Percentiles rank a stretch among this genome's conserved stretches.
Conservation (phyloP, 331 rosid genomes). For the Pyracantha coccinea region DNA sequence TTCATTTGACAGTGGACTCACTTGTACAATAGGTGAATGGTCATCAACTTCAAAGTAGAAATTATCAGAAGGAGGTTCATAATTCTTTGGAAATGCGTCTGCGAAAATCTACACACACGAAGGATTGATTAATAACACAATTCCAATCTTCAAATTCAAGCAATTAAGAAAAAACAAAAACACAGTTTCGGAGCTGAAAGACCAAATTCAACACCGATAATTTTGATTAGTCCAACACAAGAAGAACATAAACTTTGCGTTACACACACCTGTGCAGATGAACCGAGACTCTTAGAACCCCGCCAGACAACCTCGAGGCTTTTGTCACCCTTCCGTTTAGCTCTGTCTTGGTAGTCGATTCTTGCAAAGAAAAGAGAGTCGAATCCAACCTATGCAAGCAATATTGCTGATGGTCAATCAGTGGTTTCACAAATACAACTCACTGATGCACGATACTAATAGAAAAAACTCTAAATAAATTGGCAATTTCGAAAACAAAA, state of each 20-base stretch:
- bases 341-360: constrained; percentile 72
- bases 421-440: not conserved
- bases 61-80: constrained; percentile 56
- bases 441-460: not conserved
- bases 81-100: constrained; percentile 60
- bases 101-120: constrained; percentile 41
- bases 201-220: not conserved
- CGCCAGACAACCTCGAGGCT: constrained; percentile 77
- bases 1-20: constrained; percentile 12
- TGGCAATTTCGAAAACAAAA: not conserved
- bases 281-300: constrained; percentile 70
- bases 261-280: constrained; percentile 56
- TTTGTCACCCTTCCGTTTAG: constrained; percentile 50
- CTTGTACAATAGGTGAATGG: constrained; percentile 58
- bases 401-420: not conserved
- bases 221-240: not conserved
- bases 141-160: constrained; percentile 1
- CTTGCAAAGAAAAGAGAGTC: constrained; percentile 66
- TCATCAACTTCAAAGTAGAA: constrained; percentile 64
- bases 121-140: not conserved
- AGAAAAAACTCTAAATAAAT: not conserved
- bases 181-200: not conserved
- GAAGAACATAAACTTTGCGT: not conserved
- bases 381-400: constrained; percentile 58
- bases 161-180: not conserved